Evolutionary conservation across 164 flowering plant genomes (phyloP).

Genomic region (Warburgia ugandensis): DNA sequence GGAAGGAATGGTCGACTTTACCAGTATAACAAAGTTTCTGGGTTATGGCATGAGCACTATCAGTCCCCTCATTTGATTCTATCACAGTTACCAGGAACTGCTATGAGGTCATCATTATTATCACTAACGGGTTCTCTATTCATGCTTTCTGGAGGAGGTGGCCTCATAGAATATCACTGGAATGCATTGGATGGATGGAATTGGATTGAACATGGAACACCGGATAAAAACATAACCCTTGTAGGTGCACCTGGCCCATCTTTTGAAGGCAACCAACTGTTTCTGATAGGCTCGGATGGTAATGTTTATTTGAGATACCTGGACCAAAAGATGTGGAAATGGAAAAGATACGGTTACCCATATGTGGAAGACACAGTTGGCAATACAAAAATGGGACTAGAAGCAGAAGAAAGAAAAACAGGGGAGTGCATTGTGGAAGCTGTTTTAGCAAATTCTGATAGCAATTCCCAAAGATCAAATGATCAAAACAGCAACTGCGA

Average conservation of each 20-base stretch:
- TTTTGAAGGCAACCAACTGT: constrained; percentile 48
- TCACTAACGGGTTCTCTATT: constrained; percentile 71
- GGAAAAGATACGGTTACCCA: constrained; percentile 66
- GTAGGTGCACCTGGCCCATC: constrained; percentile 72
- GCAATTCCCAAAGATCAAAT: constrained; percentile 7
- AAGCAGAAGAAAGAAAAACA: neutral
- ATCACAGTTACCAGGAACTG: constrained; percentile 61
- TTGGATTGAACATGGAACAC: constrained; percentile 89
- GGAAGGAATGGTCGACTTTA: constrained; percentile 70
- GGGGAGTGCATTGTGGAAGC: neutral
- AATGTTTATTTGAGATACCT: constrained; percentile 60
- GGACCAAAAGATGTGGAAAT: constrained; percentile 58
- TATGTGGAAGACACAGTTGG: constrained; percentile 9
- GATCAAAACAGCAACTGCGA: constrained; percentile 34
- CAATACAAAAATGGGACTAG: constrained; percentile 9
- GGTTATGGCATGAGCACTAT: constrained; percentile 77
- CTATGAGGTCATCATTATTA: constrained; percentile 39
- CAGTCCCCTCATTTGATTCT: constrained; percentile 76
- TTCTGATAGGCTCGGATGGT: constrained; percentile 79
- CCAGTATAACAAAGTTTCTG: constrained; percentile 81
- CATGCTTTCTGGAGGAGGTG: constrained; percentile 68
- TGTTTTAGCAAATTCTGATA: neutral
- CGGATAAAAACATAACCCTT: constrained; percentile 42
- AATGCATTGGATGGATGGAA: constrained; percentile 69
- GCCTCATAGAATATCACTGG: constrained; percentile 78